phyloP scores from a whole-genome alignment of 2,329 filamentous ascomycete species.

The Colletotrichum kahawae region DNA sequence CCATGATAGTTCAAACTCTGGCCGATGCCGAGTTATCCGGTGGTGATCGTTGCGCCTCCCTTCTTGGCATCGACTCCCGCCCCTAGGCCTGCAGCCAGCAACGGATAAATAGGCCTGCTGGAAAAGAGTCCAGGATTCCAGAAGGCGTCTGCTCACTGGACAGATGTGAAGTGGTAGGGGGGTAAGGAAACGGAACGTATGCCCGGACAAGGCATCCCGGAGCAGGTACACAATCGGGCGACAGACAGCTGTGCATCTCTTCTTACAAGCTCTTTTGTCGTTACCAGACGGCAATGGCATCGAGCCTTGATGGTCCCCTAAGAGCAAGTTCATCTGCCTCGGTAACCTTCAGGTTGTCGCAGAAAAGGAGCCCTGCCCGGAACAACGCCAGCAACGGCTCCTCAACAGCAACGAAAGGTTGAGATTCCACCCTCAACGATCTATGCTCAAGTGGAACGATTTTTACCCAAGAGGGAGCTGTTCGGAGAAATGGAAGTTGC shows the following conservation, averaged over 20 bases:
- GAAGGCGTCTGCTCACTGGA: not conserved
- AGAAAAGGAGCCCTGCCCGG: not conserved
- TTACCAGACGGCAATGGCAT: not conserved
- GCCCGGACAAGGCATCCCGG: not conserved
- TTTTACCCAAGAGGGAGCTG: not conserved
- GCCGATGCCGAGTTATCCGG: constrained; percentile 15
- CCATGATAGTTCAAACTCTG: not conserved
- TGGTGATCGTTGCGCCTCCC: constrained; percentile 13
- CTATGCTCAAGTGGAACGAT: constrained; percentile 4
- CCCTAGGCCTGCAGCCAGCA: not conserved
- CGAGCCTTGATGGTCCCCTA: not conserved
- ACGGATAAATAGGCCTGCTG: not conserved
- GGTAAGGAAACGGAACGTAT: not conserved
- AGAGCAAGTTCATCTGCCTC: not conserved
- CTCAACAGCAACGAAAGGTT: constrained; percentile 13
- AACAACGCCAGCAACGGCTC: not conserved
- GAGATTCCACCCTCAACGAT: constrained; percentile 7
- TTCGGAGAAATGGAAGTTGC: constrained; percentile 19
- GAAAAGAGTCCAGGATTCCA: not conserved
- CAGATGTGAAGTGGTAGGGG: not conserved
- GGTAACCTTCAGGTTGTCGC: not conserved
- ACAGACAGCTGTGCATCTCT: not conserved
- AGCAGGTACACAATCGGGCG: not conserved
- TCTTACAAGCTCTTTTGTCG: not conserved
- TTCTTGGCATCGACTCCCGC: constrained; percentile 16